Evolutionary conservation across 768 basidiomycete species (phyloP), one percentile per base, ranked within the genome.

Genomic region (Phlegmacium glaucopus): DNA sequence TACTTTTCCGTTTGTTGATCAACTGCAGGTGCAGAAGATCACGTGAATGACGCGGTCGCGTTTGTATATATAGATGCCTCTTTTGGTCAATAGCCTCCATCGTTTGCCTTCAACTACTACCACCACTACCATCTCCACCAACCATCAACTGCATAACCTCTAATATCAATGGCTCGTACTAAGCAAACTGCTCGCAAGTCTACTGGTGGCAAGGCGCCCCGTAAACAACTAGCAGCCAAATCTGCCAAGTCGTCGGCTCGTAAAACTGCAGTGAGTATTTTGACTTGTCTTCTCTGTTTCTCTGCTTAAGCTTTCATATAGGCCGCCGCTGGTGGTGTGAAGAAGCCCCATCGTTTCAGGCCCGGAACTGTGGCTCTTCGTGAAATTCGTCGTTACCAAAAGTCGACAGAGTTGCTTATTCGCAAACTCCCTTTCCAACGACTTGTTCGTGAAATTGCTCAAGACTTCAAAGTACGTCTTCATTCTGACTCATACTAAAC

Each of bases 101-200:
- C 49, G 40, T 34, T 39, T 39, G 36, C 44, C 26, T 32, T 29
- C 38, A 40, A 32, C 51, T 47, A 40, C 39, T 50, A 51, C 55
- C 57, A 52, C 29, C 40, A 51, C 45, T 43, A 51, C 44, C 45
- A 57, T 6, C 32, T 11, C 6, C n/a, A 51, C 47, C 26, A 48
- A 46, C 18, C 48, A 42, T 57, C 52, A 48, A 43, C 46, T 35
- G 44, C 48, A 50, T 52, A 59, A 80, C 82, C 63, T 79, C 80
- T 5, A 37, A 22, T 22, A 45, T 38, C 65, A 74, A 88, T 86
- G 85, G 85, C 85, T 53, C 85, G 85, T 52, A 87, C 85, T 37
- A 87, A 88, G 76, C 90, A 91, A 77, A 91, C 89, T 48, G 89
- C 87, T 53, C 85, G 87, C 70, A 90, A 90, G 70, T 90, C 88